Base-by-base conservation (phyloP, 1,284 basidiomycete species). In the Earliella scabrosa region DNA sequence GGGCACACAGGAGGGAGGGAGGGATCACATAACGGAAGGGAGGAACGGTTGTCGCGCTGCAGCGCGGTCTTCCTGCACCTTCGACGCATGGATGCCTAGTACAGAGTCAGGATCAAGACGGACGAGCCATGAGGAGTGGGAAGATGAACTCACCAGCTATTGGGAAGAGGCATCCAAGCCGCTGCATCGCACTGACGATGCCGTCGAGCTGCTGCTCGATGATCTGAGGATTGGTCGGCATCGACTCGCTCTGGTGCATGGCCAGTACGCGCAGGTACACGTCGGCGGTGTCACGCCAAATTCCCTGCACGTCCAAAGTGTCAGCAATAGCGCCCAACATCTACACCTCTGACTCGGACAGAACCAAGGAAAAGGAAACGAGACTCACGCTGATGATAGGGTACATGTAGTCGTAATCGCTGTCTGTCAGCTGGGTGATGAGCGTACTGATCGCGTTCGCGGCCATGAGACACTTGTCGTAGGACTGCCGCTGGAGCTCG, bases 321-420 rank as follows among this genome's bases (percentile, higher is more conserved):
- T 65, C 54, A 65, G 58, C 39, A 26, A 16, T 13, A 10, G 4
- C 21, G 4, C 31, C 27, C 4, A 27, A 35, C 51, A 31, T 34
- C 34, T 14, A 49, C 26, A 13, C 7, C n/a, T 21, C 24, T 31
- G 20, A 43, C 35, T n/a, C 24, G 2, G 14, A 9, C 6, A 32
- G 6, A 20, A 16, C 14, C 13, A 21, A 5, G 9, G 35, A 26
- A 41, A 32, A 27, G 9, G 3, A 16, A 7, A 16, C 4, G 23
- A 18, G 23, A 66, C 63, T 49, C 55, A 82, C 82, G 35, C 76
- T 75, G 23, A 81, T 70, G 46, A 81, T 75, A 14, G 82, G 82
- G 68, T 83, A 81, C 27, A 85, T 65, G 56, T 74, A 77, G 50
- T 75, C 72, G 65, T 80, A 85, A 60, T 85, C 82, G 16, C 67